Percentiles rank a stretch among this genome's conserved stretches.
Evolutionary conservation across 2,329 filamentous ascomycete genomes (phyloP).

Genomic region (Massarina eburnea): DNA sequence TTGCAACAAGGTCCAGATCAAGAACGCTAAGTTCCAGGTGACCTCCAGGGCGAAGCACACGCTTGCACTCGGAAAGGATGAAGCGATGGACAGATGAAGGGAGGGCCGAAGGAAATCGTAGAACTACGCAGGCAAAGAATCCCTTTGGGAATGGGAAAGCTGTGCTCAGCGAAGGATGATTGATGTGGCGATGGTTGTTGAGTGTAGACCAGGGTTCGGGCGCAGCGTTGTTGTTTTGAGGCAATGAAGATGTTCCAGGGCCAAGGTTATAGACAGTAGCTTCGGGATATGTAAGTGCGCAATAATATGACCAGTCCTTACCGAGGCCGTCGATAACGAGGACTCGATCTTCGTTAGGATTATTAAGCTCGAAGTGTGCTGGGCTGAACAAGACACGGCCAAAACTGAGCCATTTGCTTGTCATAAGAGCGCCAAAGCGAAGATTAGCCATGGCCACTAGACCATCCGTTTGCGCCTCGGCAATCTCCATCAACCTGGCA

Average conservation of each 20-base stretch:
- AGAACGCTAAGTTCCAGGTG: constrained; percentile 78
- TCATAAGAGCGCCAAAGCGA: constrained; percentile 77
- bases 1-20: constrained; percentile 79
- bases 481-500: constrained; percentile 57
- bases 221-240: constrained; percentile 12
- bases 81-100: constrained; percentile 70
- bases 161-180: constrained; percentile 62
- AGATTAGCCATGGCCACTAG: constrained; percentile 68
- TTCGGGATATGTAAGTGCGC: constrained; percentile 74
- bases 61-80: constrained; percentile 72
- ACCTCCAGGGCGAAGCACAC: constrained; percentile 75
- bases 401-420: constrained; percentile 85
- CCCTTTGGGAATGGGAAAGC: constrained; percentile 75
- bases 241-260: constrained; percentile 27
- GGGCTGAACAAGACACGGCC: constrained; percentile 82
- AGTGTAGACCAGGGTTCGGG: constrained; percentile 40
- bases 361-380: constrained; percentile 68
- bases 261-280: constrained; percentile 75
- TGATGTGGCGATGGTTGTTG: constrained; percentile 74
- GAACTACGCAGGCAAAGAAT: constrained; percentile 75
- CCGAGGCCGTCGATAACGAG: constrained; percentile 81
- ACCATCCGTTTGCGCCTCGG: constrained; percentile 42
- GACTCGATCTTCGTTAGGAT: constrained; percentile 63
- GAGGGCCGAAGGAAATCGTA: constrained; percentile 72
- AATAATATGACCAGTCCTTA: constrained; percentile 90